Evolutionary conservation across 306 rosid genomes (phyloP), one percentile per base, ranked within the genome.

Genomic region (Glycine latifolia): DNA sequence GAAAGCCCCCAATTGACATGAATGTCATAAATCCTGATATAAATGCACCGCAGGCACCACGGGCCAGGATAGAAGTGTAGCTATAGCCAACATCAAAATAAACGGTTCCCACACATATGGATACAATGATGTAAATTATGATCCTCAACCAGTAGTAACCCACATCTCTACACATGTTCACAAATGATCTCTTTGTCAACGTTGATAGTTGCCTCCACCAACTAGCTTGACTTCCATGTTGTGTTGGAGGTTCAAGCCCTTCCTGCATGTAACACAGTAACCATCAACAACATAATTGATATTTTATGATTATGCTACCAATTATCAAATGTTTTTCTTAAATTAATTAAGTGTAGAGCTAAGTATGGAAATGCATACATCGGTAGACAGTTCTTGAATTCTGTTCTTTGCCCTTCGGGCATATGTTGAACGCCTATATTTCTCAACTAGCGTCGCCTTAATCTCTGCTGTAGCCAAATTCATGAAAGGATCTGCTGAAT

Each of bases 121-220:
- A 93, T 47, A 95, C 97, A 31, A 89, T 82, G 41, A 93, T 87
- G 76, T 95, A 95, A 81, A 95, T 88, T 35, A 92, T 87, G 31
- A 95, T 91, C 94, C 99, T 93, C 77, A 93, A 75, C 99, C 99
- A 95, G 81, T 91, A 95, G 81, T 95, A 95, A n/a, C 99, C 99
- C 33, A 95, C 94, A 80, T 95, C 99, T 84, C 99, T 88, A 71
- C 88, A 80, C 99, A 95, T 95, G 92, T 95, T 93, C 81, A 95
- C 76, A 54, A 90, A 86, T 26, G 99, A 95, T 85, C 99, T 89
- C 55, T 41, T 87, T 20, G 97, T 89, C 89, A 95, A 72, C 46
- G 98, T 93, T 1, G 47, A 49, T 26, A 95, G 97, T 84, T 95
- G 99, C 87, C 85, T 93, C 90, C 89, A 85, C 99, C 96, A 95